These are phyloP conservation scores for Microstroma glucosiphilum DNA, from an alignment of 1,284 basidiomycete species.

Conservation along the genomic window DNA sequence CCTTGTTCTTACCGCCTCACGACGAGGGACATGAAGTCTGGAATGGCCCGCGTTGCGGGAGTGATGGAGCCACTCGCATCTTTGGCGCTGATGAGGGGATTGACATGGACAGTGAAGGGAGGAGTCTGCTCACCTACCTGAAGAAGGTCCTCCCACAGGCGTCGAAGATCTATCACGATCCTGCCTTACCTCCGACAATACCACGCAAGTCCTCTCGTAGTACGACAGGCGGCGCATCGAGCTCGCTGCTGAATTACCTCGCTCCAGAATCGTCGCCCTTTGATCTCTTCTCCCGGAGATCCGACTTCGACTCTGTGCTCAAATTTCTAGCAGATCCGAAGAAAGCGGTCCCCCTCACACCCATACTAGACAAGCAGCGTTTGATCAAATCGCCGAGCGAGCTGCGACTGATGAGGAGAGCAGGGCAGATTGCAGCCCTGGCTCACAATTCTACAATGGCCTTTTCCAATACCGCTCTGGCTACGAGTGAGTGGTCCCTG, in stretches of 20 bases:
- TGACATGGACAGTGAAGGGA: slow-evolving; percentile 28
- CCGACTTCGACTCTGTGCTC: slow-evolving; percentile 44
- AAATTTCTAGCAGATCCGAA: slow-evolving; percentile 39
- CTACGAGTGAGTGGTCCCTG: slow-evolving; percentile 33
- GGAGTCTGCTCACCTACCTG: slow-evolving; percentile 29
- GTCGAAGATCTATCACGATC: slow-evolving; percentile 45
- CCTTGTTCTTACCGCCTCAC: slow-evolving; percentile 70
- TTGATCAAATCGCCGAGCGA: slow-evolving; percentile 43
- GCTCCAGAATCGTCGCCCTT: slow-evolving; percentile 33
- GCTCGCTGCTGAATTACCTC: slow-evolving; percentile 43
- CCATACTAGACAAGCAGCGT: slow-evolving; percentile 37
- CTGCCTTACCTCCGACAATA: slow-evolving; percentile 28
- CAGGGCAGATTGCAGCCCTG: slow-evolving; percentile 33
- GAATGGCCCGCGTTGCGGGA: slow-evolving; percentile 69
- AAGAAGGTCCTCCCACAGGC: slow-evolving; percentile 29
- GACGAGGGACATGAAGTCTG: slow-evolving; percentile 76
- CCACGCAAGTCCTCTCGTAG: slow-evolving; percentile 27
- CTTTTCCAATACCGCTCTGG: slow-evolving; percentile 19
- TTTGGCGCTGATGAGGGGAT: slow-evolving; percentile 45
- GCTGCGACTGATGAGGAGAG: slow-evolving; percentile 42
- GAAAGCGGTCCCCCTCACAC: slow-evolving; percentile 35
- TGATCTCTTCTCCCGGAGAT: slow-evolving; percentile 42
- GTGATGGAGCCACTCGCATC: slow-evolving; percentile 39
- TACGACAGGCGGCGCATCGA: slow-evolving; percentile 13
- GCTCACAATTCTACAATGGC: slow-evolving; percentile 47